Conservation (phyloP, 1,284 basidiomycete genomes). For the Rhodotorula sp. region DNA sequence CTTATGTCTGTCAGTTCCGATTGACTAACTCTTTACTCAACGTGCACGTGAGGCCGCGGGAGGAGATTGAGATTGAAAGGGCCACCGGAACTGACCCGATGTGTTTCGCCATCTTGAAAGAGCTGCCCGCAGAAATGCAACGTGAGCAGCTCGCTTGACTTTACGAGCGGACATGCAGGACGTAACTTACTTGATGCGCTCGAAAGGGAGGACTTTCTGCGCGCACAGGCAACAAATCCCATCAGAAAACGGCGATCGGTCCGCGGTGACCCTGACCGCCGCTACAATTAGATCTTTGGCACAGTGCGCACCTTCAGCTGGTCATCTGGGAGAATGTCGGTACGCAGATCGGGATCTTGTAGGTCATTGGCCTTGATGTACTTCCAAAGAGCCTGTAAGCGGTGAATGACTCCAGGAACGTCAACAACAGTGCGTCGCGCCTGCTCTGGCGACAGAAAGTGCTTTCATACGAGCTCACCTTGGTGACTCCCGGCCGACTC, state of each 20-base stretch:
- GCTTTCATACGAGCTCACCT: no score
- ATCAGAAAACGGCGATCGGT: no score
- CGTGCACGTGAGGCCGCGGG: neutral
- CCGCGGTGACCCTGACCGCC: no score
- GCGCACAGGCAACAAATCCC: no score
- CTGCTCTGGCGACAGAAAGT: no score
- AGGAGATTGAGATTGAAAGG: neutral
- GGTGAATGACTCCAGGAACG: no score
- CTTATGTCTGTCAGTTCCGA: neutral
- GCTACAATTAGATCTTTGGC: neutral
- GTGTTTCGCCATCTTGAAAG: slow-evolving; percentile 24
- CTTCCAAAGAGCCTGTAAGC: slow-evolving; percentile 10
- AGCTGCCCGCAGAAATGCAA: neutral
- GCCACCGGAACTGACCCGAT: slow-evolving; percentile 2
- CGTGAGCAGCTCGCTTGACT: no score
- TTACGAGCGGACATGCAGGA: no score
- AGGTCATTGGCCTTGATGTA: slow-evolving; percentile 36
- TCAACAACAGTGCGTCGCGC: no score
- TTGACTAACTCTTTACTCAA: neutral
- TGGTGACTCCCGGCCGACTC: slow-evolving; percentile 28
- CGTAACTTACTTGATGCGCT: slow-evolving; percentile 15
- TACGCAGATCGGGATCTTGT: slow-evolving; percentile 25
- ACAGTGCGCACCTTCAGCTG: slow-evolving; percentile 1
- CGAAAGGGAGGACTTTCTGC: slow-evolving; percentile 13
- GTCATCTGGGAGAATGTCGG: slow-evolving; percentile 28